A percentile compares a stretch with the other conserved stretches of the same genome.
These are phyloP conservation scores for Colletotrichum abscissum DNA, from an alignment of 2,329 filamentous ascomycete species.

Conservation along the genomic window DNA sequence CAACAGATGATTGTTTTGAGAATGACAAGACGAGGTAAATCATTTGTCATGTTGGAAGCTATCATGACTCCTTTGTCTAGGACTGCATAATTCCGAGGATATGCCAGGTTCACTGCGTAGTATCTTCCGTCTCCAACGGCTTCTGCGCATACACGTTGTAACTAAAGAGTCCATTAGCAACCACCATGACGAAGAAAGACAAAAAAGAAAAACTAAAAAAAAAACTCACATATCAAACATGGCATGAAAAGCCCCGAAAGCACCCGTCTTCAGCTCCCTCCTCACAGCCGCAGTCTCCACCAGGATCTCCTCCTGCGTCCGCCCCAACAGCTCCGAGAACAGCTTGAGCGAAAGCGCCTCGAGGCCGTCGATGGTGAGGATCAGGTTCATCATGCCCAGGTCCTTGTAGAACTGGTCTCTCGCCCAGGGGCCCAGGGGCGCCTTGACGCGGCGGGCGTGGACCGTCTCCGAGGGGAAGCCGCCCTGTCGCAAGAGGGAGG, in stretches of 20 bases:
- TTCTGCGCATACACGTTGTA: too few relatives aligned
- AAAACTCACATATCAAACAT: conserved; percentile 43
- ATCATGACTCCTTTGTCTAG: too few relatives aligned
- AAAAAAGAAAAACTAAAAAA: neutral
- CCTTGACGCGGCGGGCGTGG: conserved; percentile 41
- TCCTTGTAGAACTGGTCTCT: conserved; percentile 53
- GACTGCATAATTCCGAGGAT: too few relatives aligned
- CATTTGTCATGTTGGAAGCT: too few relatives aligned
- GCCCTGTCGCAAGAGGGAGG: conserved; percentile 39
- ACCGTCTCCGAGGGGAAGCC: conserved; percentile 44
- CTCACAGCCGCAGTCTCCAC: conserved; percentile 41
- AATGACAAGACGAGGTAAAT: too few relatives aligned
- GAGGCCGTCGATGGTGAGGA: conserved; percentile 37
- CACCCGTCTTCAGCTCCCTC: conserved; percentile 41
- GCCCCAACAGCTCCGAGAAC: conserved; percentile 44
- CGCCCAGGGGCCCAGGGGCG: conserved; percentile 50
- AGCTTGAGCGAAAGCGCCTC: conserved; percentile 38
- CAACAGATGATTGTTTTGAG: too few relatives aligned
- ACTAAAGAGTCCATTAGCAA: too few relatives aligned
- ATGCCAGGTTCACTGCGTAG: too few relatives aligned
- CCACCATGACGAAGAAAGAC: neutral
- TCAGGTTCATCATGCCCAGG: conserved; percentile 43
- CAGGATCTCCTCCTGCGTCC: conserved; percentile 40
- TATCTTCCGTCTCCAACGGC: too few relatives aligned
- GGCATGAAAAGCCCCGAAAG: conserved; percentile 41